Base-by-base conservation (phyloP, 2,329 filamentous ascomycete genomes). In the Talaromyces sp. region DNA sequence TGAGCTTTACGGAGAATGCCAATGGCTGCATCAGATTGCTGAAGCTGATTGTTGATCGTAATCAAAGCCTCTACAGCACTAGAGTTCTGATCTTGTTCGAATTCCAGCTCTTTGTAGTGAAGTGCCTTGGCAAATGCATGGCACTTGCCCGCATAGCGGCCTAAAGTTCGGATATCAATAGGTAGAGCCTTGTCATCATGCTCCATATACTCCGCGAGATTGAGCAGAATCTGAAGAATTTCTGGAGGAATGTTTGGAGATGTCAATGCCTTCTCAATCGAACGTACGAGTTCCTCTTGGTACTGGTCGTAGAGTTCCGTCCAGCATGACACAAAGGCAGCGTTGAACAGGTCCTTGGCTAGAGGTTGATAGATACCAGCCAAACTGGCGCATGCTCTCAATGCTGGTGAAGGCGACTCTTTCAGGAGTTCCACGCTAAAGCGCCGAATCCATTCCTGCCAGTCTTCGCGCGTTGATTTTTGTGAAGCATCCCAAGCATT, bases 191-290 rank as follows among this genome's bases (percentile, higher is more conserved):
- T 99, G 77, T 99, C 95, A 72, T 99, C 96, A 73, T 99, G 95
- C 75, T 99, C 95, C 95, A 99, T 99, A 77, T 99, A 99, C 75
- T 99, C 95, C 25, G 95, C 95, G 60, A 99, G 85, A 73, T 99
- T 99, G 58, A 99, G 87, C 33, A 99, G 83, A 59, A 97, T 90
- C 67, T 97, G 94, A 9, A 99, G 83, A 69, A 99, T 90, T 77
- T 99, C 96, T 0, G 96, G 95, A 0, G 95, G 94, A 13, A 99
- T 96, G 71, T 97, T 94, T 61, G 94, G 90, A 3, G 94, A 98
- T 63, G 93, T 95, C 70, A 99, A 90, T 0, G 96, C 95, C 68
- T 91, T 92, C 77, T 99, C 95, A 61, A 99, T 96, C 27, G 96
- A 96, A 62, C 90, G 89, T 60, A 99, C 96, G 47, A 99, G 86